Conservation (phyloP, 2,329 filamentous ascomycete genomes). For the Trichoderma hamatum region DNA sequence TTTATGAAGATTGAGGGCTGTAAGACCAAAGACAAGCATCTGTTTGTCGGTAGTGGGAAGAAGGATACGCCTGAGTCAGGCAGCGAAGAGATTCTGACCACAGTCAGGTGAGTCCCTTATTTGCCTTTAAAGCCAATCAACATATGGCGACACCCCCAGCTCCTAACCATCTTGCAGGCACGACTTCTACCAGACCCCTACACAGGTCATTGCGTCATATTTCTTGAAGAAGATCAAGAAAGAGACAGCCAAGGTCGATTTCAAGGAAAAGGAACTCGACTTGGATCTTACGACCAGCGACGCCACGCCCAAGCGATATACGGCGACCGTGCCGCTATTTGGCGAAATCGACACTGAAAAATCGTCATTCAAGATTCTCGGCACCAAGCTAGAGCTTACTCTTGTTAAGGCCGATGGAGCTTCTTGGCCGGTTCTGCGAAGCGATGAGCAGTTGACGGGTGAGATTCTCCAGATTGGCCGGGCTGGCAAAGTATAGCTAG, state of each 20-base stretch:
- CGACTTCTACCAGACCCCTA: slow-evolving; percentile 93
- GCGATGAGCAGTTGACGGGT: slow-evolving; percentile 67
- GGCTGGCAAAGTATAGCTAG: slow-evolving; percentile 54
- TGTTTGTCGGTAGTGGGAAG: slow-evolving; percentile 79
- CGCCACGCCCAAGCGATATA: slow-evolving; percentile 75
- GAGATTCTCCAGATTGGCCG: slow-evolving; percentile 90
- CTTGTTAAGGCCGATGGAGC: slow-evolving; percentile 71
- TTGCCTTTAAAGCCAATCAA: background rate
- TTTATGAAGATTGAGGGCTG: slow-evolving; percentile 97
- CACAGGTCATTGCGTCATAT: slow-evolving; percentile 83
- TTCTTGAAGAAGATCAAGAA: slow-evolving; percentile 98
- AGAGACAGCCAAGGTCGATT: slow-evolving; percentile 71
- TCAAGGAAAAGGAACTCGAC: slow-evolving; percentile 63
- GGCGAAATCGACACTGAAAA: slow-evolving; percentile 74
- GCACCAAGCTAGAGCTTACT: slow-evolving; percentile 84
- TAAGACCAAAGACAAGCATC: slow-evolving; percentile 75
- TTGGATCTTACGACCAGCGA: slow-evolving; percentile 88
- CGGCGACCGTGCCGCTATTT: slow-evolving; percentile 72
- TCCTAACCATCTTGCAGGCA: slow-evolving; percentile 44
- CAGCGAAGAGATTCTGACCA: slow-evolving; percentile 76
- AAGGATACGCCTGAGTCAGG: slow-evolving; percentile 55
- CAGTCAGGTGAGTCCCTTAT: slow-evolving; percentile 62
- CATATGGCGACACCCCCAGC: background rate
- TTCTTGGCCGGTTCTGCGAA: slow-evolving; percentile 84
- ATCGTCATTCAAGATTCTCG: slow-evolving; percentile 78